Percentiles rank a stretch among this genome's conserved stretches.
Evolutionary conservation across 2,329 filamentous ascomycete species (phyloP).

Genomic region (Elsinoe batatas): DNA sequence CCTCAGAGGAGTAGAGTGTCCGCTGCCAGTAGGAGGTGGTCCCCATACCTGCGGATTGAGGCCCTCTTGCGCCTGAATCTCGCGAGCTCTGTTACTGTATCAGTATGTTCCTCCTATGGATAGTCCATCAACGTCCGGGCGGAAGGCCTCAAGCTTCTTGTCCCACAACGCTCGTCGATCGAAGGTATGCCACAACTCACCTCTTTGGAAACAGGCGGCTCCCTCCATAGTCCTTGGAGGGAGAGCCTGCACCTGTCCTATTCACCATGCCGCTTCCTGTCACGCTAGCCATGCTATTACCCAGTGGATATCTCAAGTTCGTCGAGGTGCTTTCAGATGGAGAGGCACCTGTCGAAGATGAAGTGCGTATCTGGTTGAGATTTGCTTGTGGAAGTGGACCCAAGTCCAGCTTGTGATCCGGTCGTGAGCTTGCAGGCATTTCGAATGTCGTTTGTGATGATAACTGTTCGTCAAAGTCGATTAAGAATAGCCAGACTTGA

Average conservation of each 20-base stretch:
- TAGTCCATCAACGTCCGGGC: background rate
- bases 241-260: constrained; percentile 85
- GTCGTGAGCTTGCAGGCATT: constrained; percentile 49
- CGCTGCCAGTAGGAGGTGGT: constrained; percentile 88
- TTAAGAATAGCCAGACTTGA: background rate
- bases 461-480: background rate
- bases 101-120: too few relatives aligned
- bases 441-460: background rate
- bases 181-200: constrained; percentile 43
- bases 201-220: constrained; percentile 83
- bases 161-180: background rate
- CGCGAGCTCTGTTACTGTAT: constrained; percentile 58
- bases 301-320: constrained; percentile 61
- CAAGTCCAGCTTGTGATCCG: constrained; percentile 72
- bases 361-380: constrained; percentile 59
- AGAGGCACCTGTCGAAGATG: constrained; percentile 69
- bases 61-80: constrained; percentile 95
- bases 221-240: constrained; percentile 74
- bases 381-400: constrained; percentile 65
- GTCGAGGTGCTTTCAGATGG: constrained; percentile 63
- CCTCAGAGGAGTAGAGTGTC: constrained; percentile 88
- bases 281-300: constrained; percentile 49
- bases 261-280: constrained; percentile 44
- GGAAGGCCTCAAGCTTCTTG: background rate
- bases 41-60: constrained; percentile 71